Percentiles rank a stretch among this genome's conserved stretches.
phyloP scores from a whole-genome alignment of 1,284 basidiomycete genomes.

The Coniferiporia weirii region DNA sequence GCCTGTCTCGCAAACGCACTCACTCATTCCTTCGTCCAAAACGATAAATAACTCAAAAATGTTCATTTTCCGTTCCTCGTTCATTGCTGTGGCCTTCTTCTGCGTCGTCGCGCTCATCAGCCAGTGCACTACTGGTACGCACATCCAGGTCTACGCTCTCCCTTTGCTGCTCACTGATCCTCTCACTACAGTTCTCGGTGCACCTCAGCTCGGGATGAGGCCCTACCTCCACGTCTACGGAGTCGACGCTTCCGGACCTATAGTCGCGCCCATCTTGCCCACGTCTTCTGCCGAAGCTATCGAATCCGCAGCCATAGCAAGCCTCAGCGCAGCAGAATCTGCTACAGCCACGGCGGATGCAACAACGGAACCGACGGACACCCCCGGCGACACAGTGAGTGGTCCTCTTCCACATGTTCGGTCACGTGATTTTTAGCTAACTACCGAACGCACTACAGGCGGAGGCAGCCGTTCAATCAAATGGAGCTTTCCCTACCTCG shows the following conservation, averaged over 20 bases:
- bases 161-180: not conserved
- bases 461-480: slow-evolving; percentile 3
- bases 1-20: not conserved
- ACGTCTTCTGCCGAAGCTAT: not conserved
- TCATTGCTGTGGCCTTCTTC: slow-evolving; percentile 4
- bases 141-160: not conserved
- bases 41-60: slow-evolving; percentile 3
- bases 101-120: not conserved
- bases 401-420: not conserved
- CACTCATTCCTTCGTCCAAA: not conserved
- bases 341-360: not conserved
- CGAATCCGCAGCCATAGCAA: not conserved
- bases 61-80: slow-evolving; percentile 10
- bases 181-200: slow-evolving; percentile 1
- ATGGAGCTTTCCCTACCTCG: not conserved
- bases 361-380: not conserved
- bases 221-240: slow-evolving; percentile 10
- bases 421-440: not conserved
- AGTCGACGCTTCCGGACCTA: slow-evolving; percentile 1
- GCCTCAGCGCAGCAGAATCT: not conserved
- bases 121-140: slow-evolving; percentile 5
- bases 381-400: slow-evolving; percentile 2
- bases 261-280: not conserved
- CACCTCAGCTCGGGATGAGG: slow-evolving; percentile 10
- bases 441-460: not conserved